Conservation (phyloP, 2,329 filamentous ascomycete genomes). For the Didymella glomerata region DNA sequence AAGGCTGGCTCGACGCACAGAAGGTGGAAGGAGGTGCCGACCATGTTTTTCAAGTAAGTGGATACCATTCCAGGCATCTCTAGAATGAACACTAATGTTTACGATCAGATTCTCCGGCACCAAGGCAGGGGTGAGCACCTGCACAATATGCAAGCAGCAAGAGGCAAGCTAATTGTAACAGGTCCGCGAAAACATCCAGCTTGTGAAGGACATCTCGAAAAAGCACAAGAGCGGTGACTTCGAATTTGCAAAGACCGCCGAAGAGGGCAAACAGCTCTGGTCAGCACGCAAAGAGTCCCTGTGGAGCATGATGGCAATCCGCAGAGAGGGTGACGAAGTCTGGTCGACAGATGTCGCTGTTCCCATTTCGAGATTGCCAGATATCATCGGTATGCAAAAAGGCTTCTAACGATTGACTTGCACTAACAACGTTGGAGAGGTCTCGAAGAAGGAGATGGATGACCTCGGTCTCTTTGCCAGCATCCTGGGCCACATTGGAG, state of each 20-base stretch:
- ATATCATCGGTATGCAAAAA: slow-evolving; percentile 64
- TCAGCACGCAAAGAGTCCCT: slow-evolving; percentile 67
- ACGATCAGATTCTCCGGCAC: slow-evolving; percentile 72
- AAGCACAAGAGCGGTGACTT: slow-evolving; percentile 64
- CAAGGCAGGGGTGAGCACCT: slow-evolving; percentile 62
- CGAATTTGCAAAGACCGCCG: slow-evolving; percentile 63
- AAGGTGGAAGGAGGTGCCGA: slow-evolving; percentile 78
- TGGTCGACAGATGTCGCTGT: slow-evolving; percentile 71
- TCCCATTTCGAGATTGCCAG: slow-evolving; percentile 66
- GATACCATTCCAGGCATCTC: no score
- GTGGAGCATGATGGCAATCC: slow-evolving; percentile 68
- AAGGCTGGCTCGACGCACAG: slow-evolving; percentile 73
- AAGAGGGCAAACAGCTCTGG: slow-evolving; percentile 66
- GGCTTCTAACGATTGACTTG: not conserved
- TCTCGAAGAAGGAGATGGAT: slow-evolving; percentile 89
- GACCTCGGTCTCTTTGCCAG: slow-evolving; percentile 85
- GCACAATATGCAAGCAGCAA: slow-evolving; percentile 21
- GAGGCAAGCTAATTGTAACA: slow-evolving; percentile 42
- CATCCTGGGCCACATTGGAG: slow-evolving; percentile 88
- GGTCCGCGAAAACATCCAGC: slow-evolving; percentile 77
- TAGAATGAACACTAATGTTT: slow-evolving; percentile 32
- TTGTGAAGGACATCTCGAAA: slow-evolving; percentile 73
- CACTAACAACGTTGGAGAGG: slow-evolving; percentile 60
- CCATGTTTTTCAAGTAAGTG: slow-evolving; percentile 79
- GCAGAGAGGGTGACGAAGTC: slow-evolving; percentile 64